phyloP scores from a whole-genome alignment of 345 rosid species.

The Draba incana region DNA sequence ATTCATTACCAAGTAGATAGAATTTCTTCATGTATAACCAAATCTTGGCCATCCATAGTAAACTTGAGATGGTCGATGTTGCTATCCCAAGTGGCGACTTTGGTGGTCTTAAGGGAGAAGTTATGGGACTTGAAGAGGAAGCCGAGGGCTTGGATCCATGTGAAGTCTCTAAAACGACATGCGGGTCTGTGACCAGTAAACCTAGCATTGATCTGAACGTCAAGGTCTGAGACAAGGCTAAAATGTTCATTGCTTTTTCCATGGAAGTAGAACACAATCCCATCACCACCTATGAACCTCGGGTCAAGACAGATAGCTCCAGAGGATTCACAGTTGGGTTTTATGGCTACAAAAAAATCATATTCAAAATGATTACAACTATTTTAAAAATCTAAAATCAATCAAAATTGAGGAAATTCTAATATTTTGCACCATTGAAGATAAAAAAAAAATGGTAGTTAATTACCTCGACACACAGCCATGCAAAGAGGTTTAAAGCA shows the following conservation, averaged over 20 bases:
- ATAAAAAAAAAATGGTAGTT: too few relatives aligned
- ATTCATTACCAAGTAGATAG: constrained; percentile 49
- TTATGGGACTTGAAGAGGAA: constrained; percentile 44
- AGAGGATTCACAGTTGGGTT: constrained; percentile 47
- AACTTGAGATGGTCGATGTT: constrained; percentile 57
- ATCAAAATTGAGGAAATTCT: too few relatives aligned
- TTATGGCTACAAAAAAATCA: too few relatives aligned
- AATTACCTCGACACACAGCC: too few relatives aligned
- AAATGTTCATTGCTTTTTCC: constrained; percentile 54
- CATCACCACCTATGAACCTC: constrained; percentile 58
- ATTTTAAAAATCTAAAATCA: too few relatives aligned
- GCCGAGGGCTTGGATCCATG: constrained; percentile 59
- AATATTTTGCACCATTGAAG: too few relatives aligned
- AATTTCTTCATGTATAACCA: constrained; percentile 45
- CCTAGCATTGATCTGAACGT: constrained; percentile 50
- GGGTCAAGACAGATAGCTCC: constrained; percentile 58
- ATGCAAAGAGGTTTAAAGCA: too few relatives aligned
- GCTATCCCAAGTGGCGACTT: constrained; percentile 52
- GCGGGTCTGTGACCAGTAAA: constrained; percentile 16
- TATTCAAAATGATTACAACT: too few relatives aligned
- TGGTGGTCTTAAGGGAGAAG: constrained; percentile 60
- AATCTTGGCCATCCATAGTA: constrained; percentile 51
- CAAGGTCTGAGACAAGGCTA: constrained; percentile 51
- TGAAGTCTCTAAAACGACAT: constrained; percentile 50
- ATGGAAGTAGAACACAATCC: constrained; percentile 55